Base-by-base conservation (phyloP, 176 grass and related monocot genomes). In the Zoysia japonica region DNA sequence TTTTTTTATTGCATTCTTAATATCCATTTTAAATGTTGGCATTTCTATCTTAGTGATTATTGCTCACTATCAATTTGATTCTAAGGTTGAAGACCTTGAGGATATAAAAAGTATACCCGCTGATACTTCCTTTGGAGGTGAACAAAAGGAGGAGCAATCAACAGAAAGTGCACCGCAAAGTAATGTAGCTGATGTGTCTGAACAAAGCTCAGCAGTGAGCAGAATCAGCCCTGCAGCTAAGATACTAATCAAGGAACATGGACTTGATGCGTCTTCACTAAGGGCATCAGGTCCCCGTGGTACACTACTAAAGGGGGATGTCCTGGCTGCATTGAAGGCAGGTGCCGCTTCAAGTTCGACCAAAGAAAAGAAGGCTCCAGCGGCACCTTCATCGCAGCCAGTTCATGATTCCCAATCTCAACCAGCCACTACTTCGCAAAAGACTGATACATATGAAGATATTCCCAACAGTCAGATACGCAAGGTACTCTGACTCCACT, bases 251-350 rank as follows among this genome's bases (percentile, higher is more conserved):
- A 88, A 92, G 77, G 85, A 98, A 56, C 78, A 98, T 85, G 72
- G 72, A 60, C 77, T 98, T 11, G 82, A 94, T 62, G 39, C 49
- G 37, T 98, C 96, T 57, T 89, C 78, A 65, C 80, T 98, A 41
- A 92, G 84, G 68, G 96, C 92, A 19, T 87, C 96, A 39, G 92
- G 96, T n/a, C 96, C 95, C 55, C 96, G 84, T 87, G 96, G 96
- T 53, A 98, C 96, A 82, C 96, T 98, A 80, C 62, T 98, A 71
- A 98, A 98, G 84, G 92, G 96, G 5, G 96, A 94, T 71, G 90
- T 98, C 57, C 71, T 98, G 35, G 83, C 87, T 36, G 90, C 92
- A 69, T 77, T 98, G 76, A 94, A 87, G 75, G 90, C 90, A 69
- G 91, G 90, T 9, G 43, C 46, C 35, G 60, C 72, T 88, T 76